Percentiles rank a stretch among this genome's conserved stretches.
Conservation (phyloP, 257 asterid genomes). For the Solanum ossicruentum region DNA sequence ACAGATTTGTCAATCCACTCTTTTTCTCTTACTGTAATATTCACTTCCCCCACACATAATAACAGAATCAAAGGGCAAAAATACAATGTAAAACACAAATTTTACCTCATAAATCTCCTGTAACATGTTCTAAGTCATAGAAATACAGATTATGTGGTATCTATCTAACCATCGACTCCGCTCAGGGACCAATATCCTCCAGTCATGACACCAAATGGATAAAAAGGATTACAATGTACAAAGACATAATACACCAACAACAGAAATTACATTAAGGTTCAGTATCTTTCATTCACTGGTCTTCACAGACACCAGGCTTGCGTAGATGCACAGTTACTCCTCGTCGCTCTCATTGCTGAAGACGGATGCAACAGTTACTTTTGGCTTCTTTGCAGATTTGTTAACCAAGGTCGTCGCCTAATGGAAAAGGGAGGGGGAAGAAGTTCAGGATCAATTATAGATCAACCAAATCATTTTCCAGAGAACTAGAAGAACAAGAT, state of each 20-base stretch:
- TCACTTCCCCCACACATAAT: background rate
- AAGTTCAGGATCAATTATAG: background rate
- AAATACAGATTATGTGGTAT: background rate
- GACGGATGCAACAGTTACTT: conserved; percentile 57
- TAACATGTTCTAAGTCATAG: background rate
- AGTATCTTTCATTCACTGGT: background rate
- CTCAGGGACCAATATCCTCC: background rate
- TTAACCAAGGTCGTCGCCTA: conserved; percentile 32
- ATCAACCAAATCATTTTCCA: background rate
- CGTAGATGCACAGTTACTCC: conserved; percentile 21
- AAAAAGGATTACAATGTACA: background rate
- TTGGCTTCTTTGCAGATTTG: conserved; percentile 57
- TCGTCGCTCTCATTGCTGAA: conserved; percentile 74
- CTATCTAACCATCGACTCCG: background rate
- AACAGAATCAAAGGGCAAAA: background rate
- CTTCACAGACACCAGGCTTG: background rate
- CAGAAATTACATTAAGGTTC: background rate
- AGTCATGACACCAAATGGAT: background rate
- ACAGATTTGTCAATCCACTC: background rate
- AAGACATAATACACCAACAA: background rate
- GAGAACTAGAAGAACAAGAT: background rate
- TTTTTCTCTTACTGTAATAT: background rate
- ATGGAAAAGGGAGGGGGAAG: background rate
- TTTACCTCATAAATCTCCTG: background rate
- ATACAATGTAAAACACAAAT: background rate